Base-by-base conservation (phyloP, 2,329 filamentous ascomycete species). In the Fusarium austroafricanum region DNA sequence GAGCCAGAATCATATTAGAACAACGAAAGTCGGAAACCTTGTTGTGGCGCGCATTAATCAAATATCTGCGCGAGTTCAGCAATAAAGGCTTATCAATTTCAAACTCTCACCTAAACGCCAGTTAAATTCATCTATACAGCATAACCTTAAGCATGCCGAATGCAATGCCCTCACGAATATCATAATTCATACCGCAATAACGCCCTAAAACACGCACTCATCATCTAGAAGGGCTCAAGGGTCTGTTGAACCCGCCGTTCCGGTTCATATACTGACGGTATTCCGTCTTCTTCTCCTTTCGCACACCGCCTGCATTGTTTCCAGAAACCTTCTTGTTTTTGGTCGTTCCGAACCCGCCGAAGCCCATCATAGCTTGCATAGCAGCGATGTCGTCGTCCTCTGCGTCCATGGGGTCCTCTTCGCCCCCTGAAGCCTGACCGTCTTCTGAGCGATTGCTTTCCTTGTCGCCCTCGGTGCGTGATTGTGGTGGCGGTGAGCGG, bases 181-280 rank as follows among this genome's bases (percentile, higher is more conserved):
- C 52, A 35, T 52, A 45, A 62, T 21, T 28, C 39, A 43, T 26
- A 47, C 46, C 40, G 21, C 17, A 42, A 51, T 28, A 51, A n/a
- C 39, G 21, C 26, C 21, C 8, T 8, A 38, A 15, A n/a, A 17
- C 31, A 42, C 15, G 17, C 26, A 40, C 23, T 47, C 4, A 59
- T 71, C 58, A 83, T 49, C 83, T 73, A 20, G 78, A 77, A 20
- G 88, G 89, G 78, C 90, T 92, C 52, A 94, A 81, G 44, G 92
- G 92, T 72, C 92, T 81, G 77, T 95, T 96, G 83, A 96, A 96
- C 8, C 92, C 92, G 56, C 92, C 92, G 51, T 89, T 84, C 57
- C 92, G 87, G 76, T 96, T 96, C 89, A 99, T 99, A 80, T 99
- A 99, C 86, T 99, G 96, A 72, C 96, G 87, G 76, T 97, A 98